Percentiles rank a stretch among this genome's conserved stretches.
These are phyloP conservation scores for Deakozyma indianensis DNA, from an alignment of 805 yeast genomes.

Conservation along the genomic window DNA sequence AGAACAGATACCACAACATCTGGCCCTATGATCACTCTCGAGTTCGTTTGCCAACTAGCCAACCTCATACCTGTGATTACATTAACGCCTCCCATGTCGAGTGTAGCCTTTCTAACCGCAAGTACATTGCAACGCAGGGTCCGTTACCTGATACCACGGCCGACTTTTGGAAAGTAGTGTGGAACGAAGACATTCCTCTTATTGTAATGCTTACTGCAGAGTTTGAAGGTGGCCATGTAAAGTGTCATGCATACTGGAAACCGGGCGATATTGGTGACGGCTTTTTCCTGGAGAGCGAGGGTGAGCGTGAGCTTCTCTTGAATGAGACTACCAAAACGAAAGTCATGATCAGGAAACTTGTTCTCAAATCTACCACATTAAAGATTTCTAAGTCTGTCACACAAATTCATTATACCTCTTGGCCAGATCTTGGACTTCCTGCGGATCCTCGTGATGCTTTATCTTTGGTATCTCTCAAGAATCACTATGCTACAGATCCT, in stretches of 20 bases:
- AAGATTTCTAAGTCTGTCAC: constrained; percentile 26
- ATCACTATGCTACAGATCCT: constrained; percentile 21
- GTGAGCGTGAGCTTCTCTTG: constrained; percentile 9
- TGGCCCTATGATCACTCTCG: constrained; percentile 78
- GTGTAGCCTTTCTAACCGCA: constrained; percentile 23
- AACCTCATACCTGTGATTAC: constrained; percentile 34
- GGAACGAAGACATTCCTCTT: constrained; percentile 50
- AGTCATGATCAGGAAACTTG: constrained; percentile 29
- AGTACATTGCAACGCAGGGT: constrained; percentile 87
- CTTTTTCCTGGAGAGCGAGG: constrained; percentile 14
- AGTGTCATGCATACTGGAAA: constrained; percentile 81
- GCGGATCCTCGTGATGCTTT: constrained; percentile 48
- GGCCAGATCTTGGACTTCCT: constrained; percentile 79
- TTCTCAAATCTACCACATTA: constrained; percentile 22
- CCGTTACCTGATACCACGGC: constrained; percentile 67
- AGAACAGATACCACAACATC: constrained; percentile 80
- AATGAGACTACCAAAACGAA: constrained; percentile 8
- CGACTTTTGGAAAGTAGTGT: constrained; percentile 73
- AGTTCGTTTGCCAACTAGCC: constrained; percentile 34
- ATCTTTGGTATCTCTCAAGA: constrained; percentile 34
- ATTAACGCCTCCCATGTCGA: constrained; percentile 71
- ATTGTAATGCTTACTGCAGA: constrained; percentile 69
- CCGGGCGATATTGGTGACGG: constrained; percentile 34
- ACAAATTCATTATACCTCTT: constrained; percentile 63
- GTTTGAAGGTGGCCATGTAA: constrained; percentile 64